Percentiles rank a stretch among this genome's conserved stretches.
phyloP scores from a whole-genome alignment of 495 filamentous ascomycete species.

The Chaetomium fimeti region DNA sequence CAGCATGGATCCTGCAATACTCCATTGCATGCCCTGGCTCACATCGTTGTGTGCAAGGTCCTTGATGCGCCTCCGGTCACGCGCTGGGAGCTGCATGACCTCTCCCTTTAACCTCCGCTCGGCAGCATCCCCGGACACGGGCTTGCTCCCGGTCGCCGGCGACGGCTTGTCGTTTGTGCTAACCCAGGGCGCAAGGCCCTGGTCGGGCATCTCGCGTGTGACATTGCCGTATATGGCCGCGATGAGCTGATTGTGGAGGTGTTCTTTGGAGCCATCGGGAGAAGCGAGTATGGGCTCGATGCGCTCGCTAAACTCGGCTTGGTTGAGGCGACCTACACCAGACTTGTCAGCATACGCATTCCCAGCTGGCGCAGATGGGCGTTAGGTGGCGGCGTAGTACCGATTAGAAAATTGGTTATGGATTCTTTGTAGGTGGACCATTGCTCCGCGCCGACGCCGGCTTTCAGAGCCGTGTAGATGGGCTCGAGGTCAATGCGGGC shows the following conservation, averaged over 20 bases:
- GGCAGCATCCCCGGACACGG: constrained; percentile 79
- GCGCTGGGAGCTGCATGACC: constrained; percentile 84
- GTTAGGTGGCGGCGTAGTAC: constrained; percentile 38
- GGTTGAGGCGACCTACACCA: constrained; percentile 71
- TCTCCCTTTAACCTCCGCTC: constrained; percentile 89
- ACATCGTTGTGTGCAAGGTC: constrained; percentile 61
- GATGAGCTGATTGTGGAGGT: constrained; percentile 89
- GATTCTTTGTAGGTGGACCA: constrained; percentile 89
- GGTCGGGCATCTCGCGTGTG: constrained; percentile 83
- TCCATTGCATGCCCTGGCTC: constrained; percentile 19
- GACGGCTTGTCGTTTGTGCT: constrained; percentile 93
- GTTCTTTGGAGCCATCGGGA: constrained; percentile 65
- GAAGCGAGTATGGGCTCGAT: constrained; percentile 70
- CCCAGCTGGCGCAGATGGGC: constrained; percentile 1
- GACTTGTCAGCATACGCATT: constrained; percentile 15
- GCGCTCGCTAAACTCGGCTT: constrained; percentile 73
- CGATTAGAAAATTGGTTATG: constrained; percentile 74
- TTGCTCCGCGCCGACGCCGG: constrained; percentile 70
- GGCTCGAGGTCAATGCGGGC: constrained; percentile 87
- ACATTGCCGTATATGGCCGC: constrained; percentile 83
- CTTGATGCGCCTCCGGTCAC: constrained; percentile 86
- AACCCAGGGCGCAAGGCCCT: constrained; percentile 92
- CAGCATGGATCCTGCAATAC: constrained; percentile 14
- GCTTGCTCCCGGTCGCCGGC: constrained; percentile 68
- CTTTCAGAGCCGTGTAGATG: constrained; percentile 81